Evolutionary conservation across 331 rosid species (phyloP).

Genomic region (Rosa hybrid): DNA sequence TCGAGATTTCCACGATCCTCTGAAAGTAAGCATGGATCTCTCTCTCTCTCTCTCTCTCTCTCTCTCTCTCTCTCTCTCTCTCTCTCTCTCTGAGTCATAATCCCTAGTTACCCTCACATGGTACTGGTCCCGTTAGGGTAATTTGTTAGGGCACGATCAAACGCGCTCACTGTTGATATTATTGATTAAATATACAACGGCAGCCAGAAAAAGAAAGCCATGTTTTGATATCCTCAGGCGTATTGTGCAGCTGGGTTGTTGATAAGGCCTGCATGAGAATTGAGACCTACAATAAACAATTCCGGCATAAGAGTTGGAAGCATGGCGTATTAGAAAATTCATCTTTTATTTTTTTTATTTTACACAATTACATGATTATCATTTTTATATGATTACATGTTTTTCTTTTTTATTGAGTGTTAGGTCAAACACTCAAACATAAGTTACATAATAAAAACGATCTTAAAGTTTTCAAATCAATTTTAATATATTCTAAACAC

Average conservation of each 20-base stretch:
- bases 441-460: too few species aligned
- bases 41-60: conserved; percentile 14
- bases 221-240: conserved; percentile 2
- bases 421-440: too few species aligned
- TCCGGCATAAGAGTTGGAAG: neutral
- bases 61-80: conserved; percentile 15
- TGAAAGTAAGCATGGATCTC: conserved; percentile 21
- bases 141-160: neutral
- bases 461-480: neutral
- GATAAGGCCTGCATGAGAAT: neutral
- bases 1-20: conserved; percentile 38
- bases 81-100: neutral
- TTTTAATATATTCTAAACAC: neutral
- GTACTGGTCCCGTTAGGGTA: conserved; percentile 21
- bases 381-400: neutral
- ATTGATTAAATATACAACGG: neutral
- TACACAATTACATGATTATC: neutral
- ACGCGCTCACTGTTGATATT: conserved; percentile 8
- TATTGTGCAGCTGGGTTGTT: neutral
- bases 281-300: conserved; percentile 4
- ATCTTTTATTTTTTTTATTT: neutral
- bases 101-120: conserved; percentile 2
- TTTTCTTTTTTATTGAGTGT: neutral
- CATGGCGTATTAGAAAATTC: neutral
- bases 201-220: neutral